Base-by-base conservation (phyloP, 148 eudicot species). In the Limonium bicolor region DNA sequence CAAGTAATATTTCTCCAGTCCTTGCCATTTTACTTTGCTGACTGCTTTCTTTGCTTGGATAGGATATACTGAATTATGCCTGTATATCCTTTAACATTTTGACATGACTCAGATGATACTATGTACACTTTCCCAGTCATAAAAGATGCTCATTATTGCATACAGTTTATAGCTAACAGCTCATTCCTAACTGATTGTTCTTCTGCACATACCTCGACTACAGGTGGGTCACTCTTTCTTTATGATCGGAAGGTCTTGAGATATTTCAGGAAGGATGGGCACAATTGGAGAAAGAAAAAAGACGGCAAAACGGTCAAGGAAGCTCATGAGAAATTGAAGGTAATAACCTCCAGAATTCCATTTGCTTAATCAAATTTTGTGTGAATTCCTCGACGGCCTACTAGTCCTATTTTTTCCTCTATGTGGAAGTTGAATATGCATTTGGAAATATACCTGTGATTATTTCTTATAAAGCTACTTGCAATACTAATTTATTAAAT, bases 261-360 rank as follows among this genome's bases (percentile, higher is more conserved):
- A 47, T 81, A 85, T 58, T 92, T 92, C 50, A 64, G 99, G 28
- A 92, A 78, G 71, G 95, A 85, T 66, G 76, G 80, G 34, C 95
- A 85, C 53, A 72, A 72, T 27, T 85, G 95, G 95, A 74, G 86
- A 61, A 85, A 80, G 86, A 85, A 85, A 63, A 85, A 62, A 49
- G 95, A 80, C 61, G 95, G 95, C 37, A 85, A 77, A 59, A 80
- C 86, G 15, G 77, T 80, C 30, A 85, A 69, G 63, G 95, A 85
- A 69, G 90, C 95, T 54, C 95, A 85, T 67, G 95, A 85, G 54
- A 80, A 80, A 69, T 66, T 85, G 53, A 85, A 85, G 79, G 95
- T 80, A 51, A 59, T 53, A 36, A 36, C 33, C 7, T 7, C 12
- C 7, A 29, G 33, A 29, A 29, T 29, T 29, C n/a, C n/a, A n/a